Evolutionary conservation across 2,329 filamentous ascomycete genomes (phyloP), one percentile per base, ranked within the genome.

Genomic region (Aspergillus sojae): DNA sequence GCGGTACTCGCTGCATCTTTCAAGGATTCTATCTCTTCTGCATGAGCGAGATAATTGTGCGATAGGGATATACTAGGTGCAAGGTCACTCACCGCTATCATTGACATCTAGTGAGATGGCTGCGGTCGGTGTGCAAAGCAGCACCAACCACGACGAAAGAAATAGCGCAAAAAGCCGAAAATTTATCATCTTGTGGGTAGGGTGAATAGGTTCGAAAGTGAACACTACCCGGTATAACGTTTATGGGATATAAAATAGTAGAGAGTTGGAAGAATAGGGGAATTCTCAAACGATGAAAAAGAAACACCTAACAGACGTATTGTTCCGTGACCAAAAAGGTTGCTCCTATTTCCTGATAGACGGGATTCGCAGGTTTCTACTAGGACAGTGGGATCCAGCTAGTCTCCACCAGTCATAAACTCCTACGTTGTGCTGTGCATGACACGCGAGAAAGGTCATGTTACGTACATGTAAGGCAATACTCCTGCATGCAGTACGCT

Each of bases 1-100:
- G 78, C 68, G 41, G 74, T 78, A 55, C 72, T 74, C 16, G 81
- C 77, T 23, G 79, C 78, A 68, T 74, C 65, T 63, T 79, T 81
- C 65, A 83, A 79, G 5, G 77, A 81, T 34, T 77, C 69, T 70
- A 28, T 19, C 11, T 46, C 43, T 21, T 46, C 9, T 46, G 43
- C 12, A 28, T 28, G 12, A 28, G 21, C 6, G 11, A 23, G 10
- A 16, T 4, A 16, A 23, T 50, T 7, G 1, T 4, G 3, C 2
- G 5, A 14, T 50, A 9, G 23, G 23, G 14, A 4, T 26, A 9
- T 26, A 16, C 11, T 16, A 7, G 1, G 14, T 50, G 46, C 14
- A 14, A 16, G 3, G 14, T 2, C 14, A 50, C 46, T 50, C 12
- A 50, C 46, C 21, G n/a, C 12, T 50, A 50, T 50, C 46, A 28